A percentile compares a stretch with the other conserved stretches of the same genome.
These are phyloP conservation scores for Pterocarpus macrocarpus DNA, from an alignment of 306 rosid genomes.

Conservation along the genomic window DNA sequence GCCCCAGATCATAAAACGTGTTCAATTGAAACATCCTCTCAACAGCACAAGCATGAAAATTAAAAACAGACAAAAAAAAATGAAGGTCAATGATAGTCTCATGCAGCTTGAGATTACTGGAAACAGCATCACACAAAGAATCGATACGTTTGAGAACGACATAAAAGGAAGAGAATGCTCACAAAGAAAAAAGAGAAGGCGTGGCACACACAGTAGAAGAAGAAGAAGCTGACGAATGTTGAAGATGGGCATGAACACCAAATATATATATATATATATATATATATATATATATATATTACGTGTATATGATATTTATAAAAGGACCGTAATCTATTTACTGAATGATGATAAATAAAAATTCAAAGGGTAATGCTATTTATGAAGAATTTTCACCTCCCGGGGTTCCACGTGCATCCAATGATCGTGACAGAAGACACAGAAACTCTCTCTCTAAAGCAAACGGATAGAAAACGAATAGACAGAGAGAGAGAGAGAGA, in stretches of 20 bases:
- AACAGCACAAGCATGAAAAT: slow-evolving; percentile 43
- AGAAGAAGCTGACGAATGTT: slow-evolving; percentile 65
- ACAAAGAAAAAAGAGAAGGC: slow-evolving; percentile 48
- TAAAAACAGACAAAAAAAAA: not conserved
- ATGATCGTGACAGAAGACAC: not conserved
- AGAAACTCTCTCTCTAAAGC: not conserved
- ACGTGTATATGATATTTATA: no score
- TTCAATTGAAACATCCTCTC: slow-evolving; percentile 49
- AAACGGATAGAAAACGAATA: not conserved
- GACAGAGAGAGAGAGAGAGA: no score
- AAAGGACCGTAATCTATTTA: no score
- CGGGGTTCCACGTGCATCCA: not conserved
- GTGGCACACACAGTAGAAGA: slow-evolving; percentile 49
- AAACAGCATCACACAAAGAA: slow-evolving; percentile 44
- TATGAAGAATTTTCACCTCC: no score
- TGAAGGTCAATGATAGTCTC: slow-evolving; percentile 47
- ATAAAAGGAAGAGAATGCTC: slow-evolving; percentile 49
- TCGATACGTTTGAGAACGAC: slow-evolving; percentile 48
- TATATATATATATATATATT: slow-evolving; percentile 38
- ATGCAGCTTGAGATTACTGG: slow-evolving; percentile 53
- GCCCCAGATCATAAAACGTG: slow-evolving; percentile 65
- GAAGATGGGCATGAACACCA: slow-evolving; percentile 55
- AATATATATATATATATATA: slow-evolving; percentile 42
- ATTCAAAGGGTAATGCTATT: no score
- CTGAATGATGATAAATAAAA: no score